Percentiles rank a stretch among this genome's conserved stretches.
phyloP scores from a whole-genome alignment of 306 rosid species.

The Quillaja saponaria region DNA sequence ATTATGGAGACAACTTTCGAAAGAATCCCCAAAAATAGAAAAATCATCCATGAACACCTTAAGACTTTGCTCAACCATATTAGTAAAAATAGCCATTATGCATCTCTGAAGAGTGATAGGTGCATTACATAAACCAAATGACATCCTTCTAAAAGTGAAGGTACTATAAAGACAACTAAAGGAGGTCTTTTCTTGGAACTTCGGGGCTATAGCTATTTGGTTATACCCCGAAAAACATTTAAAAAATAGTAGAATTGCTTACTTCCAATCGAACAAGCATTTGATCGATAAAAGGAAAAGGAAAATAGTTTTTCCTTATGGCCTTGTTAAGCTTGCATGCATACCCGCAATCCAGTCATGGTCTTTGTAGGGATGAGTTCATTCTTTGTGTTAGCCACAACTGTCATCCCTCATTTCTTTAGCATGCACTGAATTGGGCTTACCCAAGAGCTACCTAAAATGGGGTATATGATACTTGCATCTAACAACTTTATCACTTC shows the following conservation, averaged over 20 bases:
- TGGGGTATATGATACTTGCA: too few species aligned
- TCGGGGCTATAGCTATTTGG: background rate
- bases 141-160: background rate
- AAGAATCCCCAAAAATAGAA: background rate
- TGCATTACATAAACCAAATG: background rate
- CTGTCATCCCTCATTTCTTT: too few species aligned
- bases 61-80: background rate
- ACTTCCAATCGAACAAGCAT: background rate
- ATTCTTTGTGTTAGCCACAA: background rate
- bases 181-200: background rate
- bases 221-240: background rate
- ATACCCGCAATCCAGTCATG: background rate
- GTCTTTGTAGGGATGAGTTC: background rate
- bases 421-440: too few species aligned
- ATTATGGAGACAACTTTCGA: background rate
- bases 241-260: background rate
- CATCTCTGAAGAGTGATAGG: too few species aligned
- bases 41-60: background rate
- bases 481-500: too few species aligned
- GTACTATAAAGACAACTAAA: background rate
- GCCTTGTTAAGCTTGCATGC: background rate
- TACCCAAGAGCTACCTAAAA: too few species aligned
- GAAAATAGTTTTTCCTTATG: too few species aligned
- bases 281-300: background rate
- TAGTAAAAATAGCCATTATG: background rate